A percentile compares a stretch with the other conserved stretches of the same genome.
Conservation (phyloP, 179 eudicot genomes). For the Beta lomatogona region DNA sequence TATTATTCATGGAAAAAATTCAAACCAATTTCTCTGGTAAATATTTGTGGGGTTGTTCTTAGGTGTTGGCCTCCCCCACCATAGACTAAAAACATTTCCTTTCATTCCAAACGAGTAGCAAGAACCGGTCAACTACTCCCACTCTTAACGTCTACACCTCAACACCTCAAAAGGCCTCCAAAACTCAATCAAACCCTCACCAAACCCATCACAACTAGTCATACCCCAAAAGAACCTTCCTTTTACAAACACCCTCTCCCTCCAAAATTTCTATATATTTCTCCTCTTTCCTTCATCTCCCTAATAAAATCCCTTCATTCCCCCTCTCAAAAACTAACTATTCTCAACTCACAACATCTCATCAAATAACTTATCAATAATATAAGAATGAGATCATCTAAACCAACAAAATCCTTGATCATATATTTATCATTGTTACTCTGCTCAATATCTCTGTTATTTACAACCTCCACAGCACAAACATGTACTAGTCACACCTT, state of each 20-base stretch:
- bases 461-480: conserved; percentile 31
- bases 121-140: conserved; percentile 41
- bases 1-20: too few relatives aligned
- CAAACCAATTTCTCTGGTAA: too few relatives aligned
- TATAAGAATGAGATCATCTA: not conserved
- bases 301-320: not conserved
- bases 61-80: conserved; percentile 19
- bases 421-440: not conserved
- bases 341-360: too few relatives aligned
- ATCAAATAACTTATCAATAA: too few relatives aligned
- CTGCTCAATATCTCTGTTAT: not conserved
- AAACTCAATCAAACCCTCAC: conserved; percentile 25
- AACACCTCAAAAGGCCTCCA: not conserved
- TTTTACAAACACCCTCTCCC: not conserved
- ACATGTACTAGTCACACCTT: conserved; percentile 42
- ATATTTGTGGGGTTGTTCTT: not conserved
- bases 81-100: conserved; percentile 1
- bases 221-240: conserved; percentile 12
- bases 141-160: not conserved
- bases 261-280: not conserved
- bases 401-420: too few relatives aligned
- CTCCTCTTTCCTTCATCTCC: not conserved
- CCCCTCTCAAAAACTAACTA: too few relatives aligned
- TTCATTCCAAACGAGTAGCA: conserved; percentile 18
- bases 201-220: conserved; percentile 24